A percentile compares a stretch with the other conserved stretches of the same genome.
These are phyloP conservation scores for Chenopodium berlandieri DNA, from an alignment of 148 eudicot species.

Conservation along the genomic window DNA sequence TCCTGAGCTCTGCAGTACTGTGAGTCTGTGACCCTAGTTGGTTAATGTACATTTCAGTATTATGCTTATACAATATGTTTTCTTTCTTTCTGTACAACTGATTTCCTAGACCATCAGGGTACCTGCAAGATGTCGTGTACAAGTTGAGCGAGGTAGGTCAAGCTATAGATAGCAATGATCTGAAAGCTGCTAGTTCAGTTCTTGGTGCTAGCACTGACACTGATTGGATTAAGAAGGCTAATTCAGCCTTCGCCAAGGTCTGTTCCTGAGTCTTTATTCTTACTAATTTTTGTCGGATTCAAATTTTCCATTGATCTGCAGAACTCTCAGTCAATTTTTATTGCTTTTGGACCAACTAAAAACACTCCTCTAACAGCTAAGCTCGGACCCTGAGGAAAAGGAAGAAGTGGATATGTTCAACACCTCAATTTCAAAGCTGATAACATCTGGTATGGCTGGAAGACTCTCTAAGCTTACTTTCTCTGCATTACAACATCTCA, in stretches of 20 bases:
- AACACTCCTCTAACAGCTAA: conserved; percentile 44
- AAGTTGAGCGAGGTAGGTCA: conserved; percentile 80
- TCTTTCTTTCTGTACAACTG: conserved; percentile 7
- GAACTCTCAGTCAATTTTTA: background rate
- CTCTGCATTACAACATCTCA: background rate
- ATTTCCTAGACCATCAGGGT: conserved; percentile 45
- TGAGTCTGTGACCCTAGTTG: background rate
- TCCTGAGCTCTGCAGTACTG: background rate
- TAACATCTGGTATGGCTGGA: conserved; percentile 58
- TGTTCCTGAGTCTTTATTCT: background rate
- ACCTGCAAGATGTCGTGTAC: conserved; percentile 83
- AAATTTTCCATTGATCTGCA: background rate
- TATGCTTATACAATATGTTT: background rate
- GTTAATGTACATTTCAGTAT: too few relatives aligned
- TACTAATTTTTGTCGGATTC: too few relatives aligned
- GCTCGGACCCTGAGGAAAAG: conserved; percentile 70
- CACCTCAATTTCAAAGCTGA: conserved; percentile 60
- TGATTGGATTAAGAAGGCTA: conserved; percentile 84
- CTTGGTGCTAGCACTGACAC: conserved; percentile 58
- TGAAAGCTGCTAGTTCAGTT: conserved; percentile 64
- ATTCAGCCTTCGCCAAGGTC: conserved; percentile 79
- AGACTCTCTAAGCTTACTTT: background rate
- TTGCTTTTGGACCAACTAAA: background rate
- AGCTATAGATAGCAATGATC: conserved; percentile 95
- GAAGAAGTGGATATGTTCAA: conserved; percentile 64